Conservation (phyloP, 2,329 filamentous ascomycete genomes). For the Trichothecium sympodiale region DNA sequence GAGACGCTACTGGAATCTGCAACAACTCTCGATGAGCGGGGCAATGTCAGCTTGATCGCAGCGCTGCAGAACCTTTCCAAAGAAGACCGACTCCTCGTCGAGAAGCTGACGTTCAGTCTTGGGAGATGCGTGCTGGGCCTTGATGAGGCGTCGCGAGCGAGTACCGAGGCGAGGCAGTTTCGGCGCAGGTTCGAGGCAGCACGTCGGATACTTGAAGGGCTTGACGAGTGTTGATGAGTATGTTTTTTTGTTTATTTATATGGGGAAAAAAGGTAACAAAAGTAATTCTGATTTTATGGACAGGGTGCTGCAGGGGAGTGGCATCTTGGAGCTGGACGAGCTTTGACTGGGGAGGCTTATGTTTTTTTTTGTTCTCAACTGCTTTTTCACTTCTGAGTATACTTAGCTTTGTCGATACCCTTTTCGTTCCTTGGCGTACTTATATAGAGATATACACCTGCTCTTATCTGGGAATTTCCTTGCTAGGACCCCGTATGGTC, state of each 20-base stretch:
- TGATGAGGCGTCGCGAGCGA: conserved; percentile 40
- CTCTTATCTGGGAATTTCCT: too few species aligned
- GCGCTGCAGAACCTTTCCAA: conserved; percentile 35
- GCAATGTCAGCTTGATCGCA: conserved; percentile 15
- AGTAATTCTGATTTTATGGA: too few species aligned
- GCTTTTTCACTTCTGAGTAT: conserved; percentile 1
- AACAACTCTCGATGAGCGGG: conserved; percentile 15
- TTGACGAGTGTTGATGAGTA: conserved; percentile 29
- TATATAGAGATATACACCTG: too few species aligned
- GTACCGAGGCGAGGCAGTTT: conserved; percentile 51
- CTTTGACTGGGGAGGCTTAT: too few species aligned
- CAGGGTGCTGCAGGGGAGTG: background rate
- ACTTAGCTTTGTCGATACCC: conserved; percentile 14
- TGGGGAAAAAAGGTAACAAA: too few species aligned
- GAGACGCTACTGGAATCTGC: conserved; percentile 37
- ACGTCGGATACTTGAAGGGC: conserved; percentile 59
- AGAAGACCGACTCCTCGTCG: conserved; percentile 50
- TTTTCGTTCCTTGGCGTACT: conserved; percentile 6
- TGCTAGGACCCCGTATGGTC: too few species aligned
- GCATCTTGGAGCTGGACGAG: conserved; percentile 4
- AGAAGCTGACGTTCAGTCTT: conserved; percentile 47
- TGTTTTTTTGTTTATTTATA: too few species aligned
- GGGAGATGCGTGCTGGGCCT: conserved; percentile 50
- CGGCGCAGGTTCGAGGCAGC: conserved; percentile 66
- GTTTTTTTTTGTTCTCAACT: too few species aligned